Conservation (phyloP, 805 yeast species). For the Metschnikowia anglica region DNA sequence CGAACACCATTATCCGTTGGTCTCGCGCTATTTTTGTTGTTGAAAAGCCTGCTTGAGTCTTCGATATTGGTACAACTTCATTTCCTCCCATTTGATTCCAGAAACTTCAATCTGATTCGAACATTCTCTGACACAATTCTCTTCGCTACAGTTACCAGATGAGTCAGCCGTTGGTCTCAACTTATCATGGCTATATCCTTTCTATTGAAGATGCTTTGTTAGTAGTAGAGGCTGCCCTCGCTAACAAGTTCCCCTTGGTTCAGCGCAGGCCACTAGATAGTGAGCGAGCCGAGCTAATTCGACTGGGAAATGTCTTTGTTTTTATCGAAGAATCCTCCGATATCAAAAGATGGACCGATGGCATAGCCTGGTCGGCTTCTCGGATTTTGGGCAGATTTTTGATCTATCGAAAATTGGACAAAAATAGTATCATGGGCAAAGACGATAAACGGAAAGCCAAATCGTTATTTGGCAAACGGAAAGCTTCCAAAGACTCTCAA, state of each 20-base stretch:
- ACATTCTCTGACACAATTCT: no score
- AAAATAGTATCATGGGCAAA: conserved; percentile 39
- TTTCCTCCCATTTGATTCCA: no score
- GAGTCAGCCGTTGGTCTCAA: conserved; percentile 11
- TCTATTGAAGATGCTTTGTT: conserved; percentile 81
- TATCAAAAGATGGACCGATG: conserved; percentile 95
- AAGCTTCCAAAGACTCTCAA: neutral
- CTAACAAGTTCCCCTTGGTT: conserved; percentile 58
- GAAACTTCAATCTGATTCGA: no score
- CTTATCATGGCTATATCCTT: conserved; percentile 63
- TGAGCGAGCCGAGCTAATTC: conserved; percentile 64
- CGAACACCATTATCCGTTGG: no score
- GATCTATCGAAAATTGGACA: conserved; percentile 68
- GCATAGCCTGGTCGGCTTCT: conserved; percentile 92
- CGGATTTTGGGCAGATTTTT: conserved; percentile 83
- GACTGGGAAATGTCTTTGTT: conserved; percentile 79
- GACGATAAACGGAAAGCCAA: conserved; percentile 44
- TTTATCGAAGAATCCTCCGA: conserved; percentile 81
- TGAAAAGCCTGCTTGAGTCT: no score
- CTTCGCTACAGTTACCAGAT: no score
- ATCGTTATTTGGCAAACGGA: conserved; percentile 17
- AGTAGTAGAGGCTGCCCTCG: conserved; percentile 75
- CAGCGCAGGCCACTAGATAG: conserved; percentile 80
- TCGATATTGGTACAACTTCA: no score
- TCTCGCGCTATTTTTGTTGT: no score